Percentiles rank a stretch among this genome's conserved stretches.
Conservation (phyloP, 768 basidiomycete species). For the Chlorophyllum brunneum region DNA sequence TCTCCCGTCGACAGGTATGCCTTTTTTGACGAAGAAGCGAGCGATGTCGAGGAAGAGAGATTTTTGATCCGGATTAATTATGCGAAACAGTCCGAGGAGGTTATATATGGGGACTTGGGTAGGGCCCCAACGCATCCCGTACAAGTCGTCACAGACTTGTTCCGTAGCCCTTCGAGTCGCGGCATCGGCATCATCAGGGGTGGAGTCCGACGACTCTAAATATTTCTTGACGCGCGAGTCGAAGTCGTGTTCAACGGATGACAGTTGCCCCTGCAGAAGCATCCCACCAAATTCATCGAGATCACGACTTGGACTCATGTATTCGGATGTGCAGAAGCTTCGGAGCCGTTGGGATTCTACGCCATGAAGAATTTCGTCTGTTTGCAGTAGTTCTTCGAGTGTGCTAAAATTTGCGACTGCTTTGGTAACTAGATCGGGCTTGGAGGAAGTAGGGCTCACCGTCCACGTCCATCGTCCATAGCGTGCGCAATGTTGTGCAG, state of each 20-base stretch:
- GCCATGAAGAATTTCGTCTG: slow-evolving; percentile 29
- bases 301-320: slow-evolving; percentile 32
- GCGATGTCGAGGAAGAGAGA: slow-evolving; percentile 26
- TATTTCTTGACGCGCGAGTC: slow-evolving; percentile 16
- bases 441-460: slow-evolving; percentile 14
- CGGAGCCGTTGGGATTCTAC: slow-evolving; percentile 35
- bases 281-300: slow-evolving; percentile 29
- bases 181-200: slow-evolving; percentile 13
- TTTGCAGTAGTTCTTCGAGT: slow-evolving; percentile 26
- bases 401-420: slow-evolving; percentile 14
- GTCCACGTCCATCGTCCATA: slow-evolving; percentile 21
- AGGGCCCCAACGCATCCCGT: slow-evolving; percentile 34
- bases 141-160: slow-evolving; percentile 22
- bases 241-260: slow-evolving; percentile 23
- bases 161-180: slow-evolving; percentile 16
- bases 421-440: background rate
- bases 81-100: slow-evolving; percentile 28
- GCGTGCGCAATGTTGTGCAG: slow-evolving; percentile 10
- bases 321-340: slow-evolving; percentile 28
- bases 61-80: slow-evolving; percentile 21
- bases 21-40: slow-evolving; percentile 28
- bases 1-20: slow-evolving; percentile 31
- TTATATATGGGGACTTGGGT: slow-evolving; percentile 36
- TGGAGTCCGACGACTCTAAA: slow-evolving; percentile 1
- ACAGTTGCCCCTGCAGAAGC: slow-evolving; percentile 24